These are phyloP conservation scores for Pichia phayaonensis DNA, from an alignment of 805 yeast genomes.

Conservation along the genomic window DNA sequence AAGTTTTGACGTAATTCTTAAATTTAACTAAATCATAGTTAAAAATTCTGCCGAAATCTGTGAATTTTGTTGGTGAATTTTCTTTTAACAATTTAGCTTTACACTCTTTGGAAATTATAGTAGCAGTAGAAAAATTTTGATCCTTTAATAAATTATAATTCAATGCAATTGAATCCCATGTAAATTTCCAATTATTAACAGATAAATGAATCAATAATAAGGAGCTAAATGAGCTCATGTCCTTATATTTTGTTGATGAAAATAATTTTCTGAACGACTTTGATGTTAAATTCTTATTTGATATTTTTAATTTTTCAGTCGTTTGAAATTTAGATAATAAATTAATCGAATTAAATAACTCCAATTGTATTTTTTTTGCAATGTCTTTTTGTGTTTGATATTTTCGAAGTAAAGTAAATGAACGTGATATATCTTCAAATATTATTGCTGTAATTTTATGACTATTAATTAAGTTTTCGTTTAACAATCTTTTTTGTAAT, in stretches of 20 bases:
- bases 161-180: neutral
- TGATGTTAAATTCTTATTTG: conserved; percentile 5
- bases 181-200: conserved; percentile 7
- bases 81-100: neutral
- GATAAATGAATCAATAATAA: conserved; percentile 15
- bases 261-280: conserved; percentile 13
- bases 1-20: neutral
- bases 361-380: neutral
- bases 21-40: neutral
- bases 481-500: neutral
- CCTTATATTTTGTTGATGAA: conserved; percentile 5
- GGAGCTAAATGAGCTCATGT: conserved; percentile 18
- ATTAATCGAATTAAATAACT: neutral
- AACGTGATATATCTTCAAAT: neutral
- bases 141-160: neutral
- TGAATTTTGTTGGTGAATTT: neutral
- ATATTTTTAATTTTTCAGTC: conserved; percentile 15
- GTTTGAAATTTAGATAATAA: conserved; percentile 11
- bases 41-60: neutral
- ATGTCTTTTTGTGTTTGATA: neutral
- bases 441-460: neutral
- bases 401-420: conserved; percentile 1
- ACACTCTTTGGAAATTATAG: neutral
- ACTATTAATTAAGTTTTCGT: neutral
- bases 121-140: neutral